A percentile compares a stretch with the other conserved stretches of the same genome.
Conservation (phyloP, 305 asterid species). For the Solanum hybrid region DNA sequence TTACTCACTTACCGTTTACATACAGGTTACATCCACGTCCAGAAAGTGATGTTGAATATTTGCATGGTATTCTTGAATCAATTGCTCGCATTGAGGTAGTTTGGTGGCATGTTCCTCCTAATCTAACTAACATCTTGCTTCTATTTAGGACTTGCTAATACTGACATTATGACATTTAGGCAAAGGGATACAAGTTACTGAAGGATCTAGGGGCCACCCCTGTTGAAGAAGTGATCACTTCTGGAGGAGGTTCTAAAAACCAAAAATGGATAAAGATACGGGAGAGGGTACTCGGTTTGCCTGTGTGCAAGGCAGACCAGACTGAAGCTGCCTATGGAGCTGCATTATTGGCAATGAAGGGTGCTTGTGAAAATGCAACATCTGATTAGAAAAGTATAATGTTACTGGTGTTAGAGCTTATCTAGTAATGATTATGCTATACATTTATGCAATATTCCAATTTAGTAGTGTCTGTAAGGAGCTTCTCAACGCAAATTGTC, state of each 20-base stretch:
- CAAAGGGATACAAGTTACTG: constrained; percentile 65
- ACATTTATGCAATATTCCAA: neutral
- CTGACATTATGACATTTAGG: constrained; percentile 27
- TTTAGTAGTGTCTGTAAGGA: neutral
- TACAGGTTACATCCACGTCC: constrained; percentile 85
- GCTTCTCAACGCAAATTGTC: neutral
- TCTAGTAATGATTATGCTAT: neutral
- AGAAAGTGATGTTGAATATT: constrained; percentile 54
- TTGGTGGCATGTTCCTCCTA: constrained; percentile 1
- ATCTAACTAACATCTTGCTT: neutral
- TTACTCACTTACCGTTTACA: constrained; percentile 3
- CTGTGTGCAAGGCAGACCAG: constrained; percentile 59
- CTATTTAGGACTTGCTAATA: neutral
- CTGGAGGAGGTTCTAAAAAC: constrained; percentile 86
- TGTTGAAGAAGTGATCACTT: constrained; percentile 74
- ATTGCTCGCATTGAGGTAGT: constrained; percentile 89
- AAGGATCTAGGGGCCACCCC: constrained; percentile 79
- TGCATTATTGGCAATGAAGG: constrained; percentile 73
- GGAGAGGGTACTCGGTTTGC: constrained; percentile 71
- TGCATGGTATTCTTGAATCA: constrained; percentile 86
- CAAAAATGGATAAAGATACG: constrained; percentile 74
- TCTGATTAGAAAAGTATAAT: neutral
- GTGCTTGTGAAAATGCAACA: constrained; percentile 16
- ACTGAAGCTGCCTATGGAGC: constrained; percentile 97
- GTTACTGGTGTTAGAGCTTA: neutral